Evolutionary conservation across 139 green algal genomes (phyloP).

Genomic region (Protoeuglena noctilucae): DNA sequence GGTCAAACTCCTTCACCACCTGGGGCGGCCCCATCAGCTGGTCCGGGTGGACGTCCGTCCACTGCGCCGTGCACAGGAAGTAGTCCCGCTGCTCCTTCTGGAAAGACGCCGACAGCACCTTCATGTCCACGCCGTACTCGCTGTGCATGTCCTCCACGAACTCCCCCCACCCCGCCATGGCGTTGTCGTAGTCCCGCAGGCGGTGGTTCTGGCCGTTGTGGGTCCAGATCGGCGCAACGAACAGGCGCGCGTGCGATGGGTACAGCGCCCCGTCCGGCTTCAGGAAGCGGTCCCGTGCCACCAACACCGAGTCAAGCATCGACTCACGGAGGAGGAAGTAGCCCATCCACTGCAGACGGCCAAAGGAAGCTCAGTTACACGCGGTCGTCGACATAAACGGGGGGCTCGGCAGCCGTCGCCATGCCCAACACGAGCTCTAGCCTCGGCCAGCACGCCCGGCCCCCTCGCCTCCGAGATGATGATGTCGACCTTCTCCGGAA

Average conservation of each 20-base stretch:
- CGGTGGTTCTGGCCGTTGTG: constrained; percentile 24
- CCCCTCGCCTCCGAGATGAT: constrained; percentile 79
- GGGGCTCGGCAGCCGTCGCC: too few relatives aligned
- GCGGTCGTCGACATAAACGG: too few relatives aligned
- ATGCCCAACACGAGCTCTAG: too few relatives aligned
- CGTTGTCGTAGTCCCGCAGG: constrained; percentile 39
- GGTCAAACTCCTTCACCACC: constrained; percentile 69
- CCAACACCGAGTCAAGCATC: constrained; percentile 90
- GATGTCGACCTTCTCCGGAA: constrained; percentile 97
- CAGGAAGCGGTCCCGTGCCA: constrained; percentile 77
- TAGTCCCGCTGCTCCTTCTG: constrained; percentile 64
- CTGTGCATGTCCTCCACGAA: constrained; percentile 68
- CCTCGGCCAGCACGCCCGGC: too few relatives aligned
- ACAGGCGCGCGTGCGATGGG: constrained; percentile 79
- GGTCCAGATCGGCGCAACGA: constrained; percentile 66
- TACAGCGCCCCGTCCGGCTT: constrained; percentile 81
- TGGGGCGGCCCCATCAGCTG: constrained; percentile 51
- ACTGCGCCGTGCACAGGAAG: constrained; percentile 57
- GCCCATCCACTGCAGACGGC: constrained; percentile 52
- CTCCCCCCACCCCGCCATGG: constrained; percentile 64
- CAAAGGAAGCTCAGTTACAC: too few relatives aligned
- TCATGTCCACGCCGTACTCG: constrained; percentile 58
- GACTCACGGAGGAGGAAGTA: constrained; percentile 40
- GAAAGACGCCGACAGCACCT: constrained; percentile 11
- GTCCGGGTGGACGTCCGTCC: constrained; percentile 57